Base-by-base conservation (phyloP, 2,329 filamentous ascomycete species). In the Ascochyta fabae region DNA sequence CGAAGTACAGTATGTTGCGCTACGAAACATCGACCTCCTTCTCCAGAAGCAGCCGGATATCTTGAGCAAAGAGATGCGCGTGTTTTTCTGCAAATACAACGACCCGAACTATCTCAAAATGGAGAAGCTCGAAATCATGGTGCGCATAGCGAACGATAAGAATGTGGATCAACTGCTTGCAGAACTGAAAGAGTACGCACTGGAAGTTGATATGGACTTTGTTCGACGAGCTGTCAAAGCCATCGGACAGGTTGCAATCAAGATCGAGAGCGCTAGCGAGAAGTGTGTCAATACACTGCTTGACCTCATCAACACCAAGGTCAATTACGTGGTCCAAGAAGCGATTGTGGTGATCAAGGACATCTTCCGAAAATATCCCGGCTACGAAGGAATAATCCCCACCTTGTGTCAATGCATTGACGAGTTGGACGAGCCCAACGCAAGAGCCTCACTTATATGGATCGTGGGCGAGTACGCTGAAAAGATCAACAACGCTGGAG, bases 1-100 rank as follows among this genome's bases (percentile, higher is more conserved):
- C 6, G 95, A 99, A 81, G 95, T 99, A 35, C 95, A 99, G 78
- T 99, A 99, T 74, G 95, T 99, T 52, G 95, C 95, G 13, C 80
- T 99, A 45, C 84, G 94, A 61, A 99, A 99, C 75, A 99, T 99
- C 70, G 95, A 99, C 67, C 86, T 99, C 31, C 83, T 99, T 6
- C 83, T 99, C 24, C 95, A 99, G 76, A 95, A 96, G 66, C 94
- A 97, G 76, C 92, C 95, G 10, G 93, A 96, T 65, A 97, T 99
- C 52, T 83, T 99, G 9, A 96, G 91, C 82, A 98, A 98, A 77
- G 95, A 99, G 77, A 87, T 99, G 70, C 87, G 95, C 40, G 95
- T 99, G 8, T 99, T 99, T 80, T 99, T 99, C 80, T 99, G 95
- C 88, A 99, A 99, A 79, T 99, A 99, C 81, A 98, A 98, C 74